These are phyloP conservation scores for Lithocarpus polystachyus DNA, from an alignment of 306 rosid species.

Conservation along the genomic window DNA sequence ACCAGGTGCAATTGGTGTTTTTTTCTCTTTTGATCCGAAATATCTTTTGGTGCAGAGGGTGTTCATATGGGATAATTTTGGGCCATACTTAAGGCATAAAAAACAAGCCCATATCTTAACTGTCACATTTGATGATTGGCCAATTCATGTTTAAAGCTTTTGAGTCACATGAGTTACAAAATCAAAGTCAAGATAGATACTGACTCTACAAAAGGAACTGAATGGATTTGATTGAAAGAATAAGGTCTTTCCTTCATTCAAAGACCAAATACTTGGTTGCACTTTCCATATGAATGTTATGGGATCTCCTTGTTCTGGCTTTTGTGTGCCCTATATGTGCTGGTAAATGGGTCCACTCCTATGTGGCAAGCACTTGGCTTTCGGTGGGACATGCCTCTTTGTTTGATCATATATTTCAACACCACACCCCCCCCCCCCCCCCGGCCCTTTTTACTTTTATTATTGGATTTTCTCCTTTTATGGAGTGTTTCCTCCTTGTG, in stretches of 20 bases:
- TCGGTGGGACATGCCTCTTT: neutral
- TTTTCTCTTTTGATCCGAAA: neutral
- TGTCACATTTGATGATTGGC: neutral
- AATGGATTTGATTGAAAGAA: neutral
- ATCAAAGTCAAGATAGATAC: neutral
- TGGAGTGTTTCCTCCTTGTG: neutral
- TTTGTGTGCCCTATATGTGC: neutral
- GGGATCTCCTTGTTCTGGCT: neutral
- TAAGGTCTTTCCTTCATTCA: neutral
- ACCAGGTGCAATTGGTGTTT: neutral
- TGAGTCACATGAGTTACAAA: neutral
- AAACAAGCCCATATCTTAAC: neutral
- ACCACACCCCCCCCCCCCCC: too few species aligned
- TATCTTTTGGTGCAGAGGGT: neutral
- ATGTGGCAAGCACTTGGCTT: neutral
- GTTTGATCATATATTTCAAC: neutral
- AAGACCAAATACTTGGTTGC: neutral
- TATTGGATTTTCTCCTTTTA: neutral
- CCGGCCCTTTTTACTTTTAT: neutral
- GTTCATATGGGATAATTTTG: neutral
- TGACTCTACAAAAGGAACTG: neutral
- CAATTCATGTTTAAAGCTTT: neutral
- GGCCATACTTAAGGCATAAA: neutral
- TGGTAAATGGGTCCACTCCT: neutral
- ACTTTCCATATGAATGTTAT: neutral